A percentile compares a stretch with the other conserved stretches of the same genome.
Evolutionary conservation across 495 filamentous ascomycete species (phyloP).

Genomic region (Aspergillus conjunctus): DNA sequence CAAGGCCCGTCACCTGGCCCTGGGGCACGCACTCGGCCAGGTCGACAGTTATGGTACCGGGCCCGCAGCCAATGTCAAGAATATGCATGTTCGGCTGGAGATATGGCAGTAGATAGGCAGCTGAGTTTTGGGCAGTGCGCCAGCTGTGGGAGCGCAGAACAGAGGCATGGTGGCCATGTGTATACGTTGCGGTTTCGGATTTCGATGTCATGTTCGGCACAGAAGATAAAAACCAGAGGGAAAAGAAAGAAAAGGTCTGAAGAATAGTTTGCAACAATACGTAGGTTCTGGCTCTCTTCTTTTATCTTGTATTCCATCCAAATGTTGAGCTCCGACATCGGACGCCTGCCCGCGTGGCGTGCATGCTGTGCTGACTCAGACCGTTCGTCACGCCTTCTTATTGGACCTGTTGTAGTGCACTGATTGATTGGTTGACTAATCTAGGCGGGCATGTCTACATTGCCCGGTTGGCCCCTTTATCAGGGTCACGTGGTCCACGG

Average conservation of each 20-base stretch:
- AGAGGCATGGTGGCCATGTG: constrained; percentile 53
- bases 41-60: constrained; percentile 53
- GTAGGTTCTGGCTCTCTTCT: not conserved
- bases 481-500: too few relatives aligned
- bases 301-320: not conserved
- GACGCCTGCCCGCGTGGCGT: too few relatives aligned
- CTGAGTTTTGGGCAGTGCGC: constrained; percentile 53
- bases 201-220: not conserved
- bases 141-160: constrained; percentile 49
- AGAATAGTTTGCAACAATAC: not conserved
- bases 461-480: too few relatives aligned
- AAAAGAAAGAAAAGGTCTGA: not conserved
- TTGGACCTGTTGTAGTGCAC: too few relatives aligned
- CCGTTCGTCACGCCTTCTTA: too few relatives aligned
- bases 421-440: too few relatives aligned
- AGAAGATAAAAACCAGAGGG: not conserved
- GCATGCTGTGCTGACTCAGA: too few relatives aligned
- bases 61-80: constrained; percentile 62
- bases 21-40: constrained; percentile 49
- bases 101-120: constrained; percentile 45
- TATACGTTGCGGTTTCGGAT: constrained; percentile 45
- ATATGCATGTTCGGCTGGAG: constrained; percentile 51
- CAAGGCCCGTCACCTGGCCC: constrained; percentile 50
- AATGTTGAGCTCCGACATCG: not conserved
- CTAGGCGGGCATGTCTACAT: too few relatives aligned